Conservation (phyloP, 352 stramenopile genomes). For the Globisporangium recalcitrans region DNA sequence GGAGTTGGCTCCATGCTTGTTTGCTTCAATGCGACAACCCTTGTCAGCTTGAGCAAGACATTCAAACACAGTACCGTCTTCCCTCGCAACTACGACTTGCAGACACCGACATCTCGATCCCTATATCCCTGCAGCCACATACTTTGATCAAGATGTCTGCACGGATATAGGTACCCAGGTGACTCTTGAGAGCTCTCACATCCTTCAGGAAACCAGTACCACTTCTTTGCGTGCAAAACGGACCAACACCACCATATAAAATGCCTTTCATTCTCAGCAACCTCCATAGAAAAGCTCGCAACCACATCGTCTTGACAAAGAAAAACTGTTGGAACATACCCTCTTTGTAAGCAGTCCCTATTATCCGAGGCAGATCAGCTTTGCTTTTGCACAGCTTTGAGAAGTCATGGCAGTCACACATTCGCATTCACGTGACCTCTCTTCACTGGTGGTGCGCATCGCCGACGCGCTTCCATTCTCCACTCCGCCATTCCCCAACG, state of each 20-base stretch:
- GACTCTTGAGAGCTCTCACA: too few species aligned
- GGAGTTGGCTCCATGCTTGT: neutral
- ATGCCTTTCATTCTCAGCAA: too few species aligned
- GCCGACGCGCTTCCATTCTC: neutral
- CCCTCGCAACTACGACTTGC: neutral
- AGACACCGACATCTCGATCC: too few species aligned
- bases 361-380: constrained; percentile 1
- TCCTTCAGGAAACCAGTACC: too few species aligned
- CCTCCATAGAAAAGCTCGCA: too few species aligned
- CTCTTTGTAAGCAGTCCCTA: neutral
- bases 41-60: neutral
- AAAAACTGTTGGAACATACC: neutral
- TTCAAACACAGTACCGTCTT: too few species aligned
- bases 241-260: too few species aligned
- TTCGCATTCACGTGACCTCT: constrained; percentile 10
- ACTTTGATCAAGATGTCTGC: too few species aligned
- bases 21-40: neutral
- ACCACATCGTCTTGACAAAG: neutral
- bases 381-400: neutral
- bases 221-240: too few species aligned
- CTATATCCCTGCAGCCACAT: too few species aligned
- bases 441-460: constrained; percentile 3
- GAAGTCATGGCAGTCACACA: neutral
- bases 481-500: neutral
- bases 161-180: too few species aligned